Percentiles rank a stretch among this genome's conserved stretches.
Conservation (phyloP, 2,329 filamentous ascomycete genomes). For the Beauveria sp. region DNA sequence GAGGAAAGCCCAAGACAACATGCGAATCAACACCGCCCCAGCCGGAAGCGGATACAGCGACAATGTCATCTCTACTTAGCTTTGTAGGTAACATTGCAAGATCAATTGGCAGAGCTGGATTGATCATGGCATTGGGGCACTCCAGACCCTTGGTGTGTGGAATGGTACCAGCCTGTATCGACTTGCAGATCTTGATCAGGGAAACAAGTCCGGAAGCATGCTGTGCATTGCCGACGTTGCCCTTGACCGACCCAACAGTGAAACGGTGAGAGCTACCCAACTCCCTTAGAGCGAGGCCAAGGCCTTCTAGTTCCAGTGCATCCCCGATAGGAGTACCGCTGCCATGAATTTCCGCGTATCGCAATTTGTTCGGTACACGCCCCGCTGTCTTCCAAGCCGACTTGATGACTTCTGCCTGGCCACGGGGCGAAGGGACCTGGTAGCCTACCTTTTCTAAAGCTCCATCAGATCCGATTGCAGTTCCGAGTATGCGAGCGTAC, state of each 20-base stretch:
- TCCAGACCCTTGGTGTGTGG: constrained; percentile 60
- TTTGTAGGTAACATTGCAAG: constrained; percentile 2
- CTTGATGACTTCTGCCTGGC: constrained; percentile 13
- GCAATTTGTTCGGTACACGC: background rate
- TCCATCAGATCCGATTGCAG: constrained; percentile 12
- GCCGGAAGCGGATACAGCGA: constrained; percentile 29
- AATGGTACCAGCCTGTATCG: constrained; percentile 41
- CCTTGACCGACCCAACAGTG: constrained; percentile 12
- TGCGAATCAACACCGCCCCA: constrained; percentile 41
- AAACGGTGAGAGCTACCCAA: background rate
- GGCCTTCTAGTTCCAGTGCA: constrained; percentile 12
- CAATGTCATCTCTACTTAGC: constrained; percentile 1
- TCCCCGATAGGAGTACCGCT: constrained; percentile 14
- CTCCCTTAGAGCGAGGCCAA: constrained; percentile 9
- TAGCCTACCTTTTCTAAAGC: constrained; percentile 13
- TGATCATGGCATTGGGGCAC: constrained; percentile 49
- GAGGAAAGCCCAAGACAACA: constrained; percentile 34
- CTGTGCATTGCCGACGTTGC: constrained; percentile 14
- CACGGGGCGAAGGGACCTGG: background rate
- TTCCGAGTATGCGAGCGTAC: constrained; percentile 12
- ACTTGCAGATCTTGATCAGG: constrained; percentile 14
- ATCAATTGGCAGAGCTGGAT: constrained; percentile 3
- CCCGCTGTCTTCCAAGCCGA: constrained; percentile 9
- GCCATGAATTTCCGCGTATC: constrained; percentile 14
- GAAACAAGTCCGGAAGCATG: constrained; percentile 13